These are phyloP conservation scores for Tulasnella calospora DNA, from an alignment of 768 basidiomycete species.

Conservation along the genomic window DNA sequence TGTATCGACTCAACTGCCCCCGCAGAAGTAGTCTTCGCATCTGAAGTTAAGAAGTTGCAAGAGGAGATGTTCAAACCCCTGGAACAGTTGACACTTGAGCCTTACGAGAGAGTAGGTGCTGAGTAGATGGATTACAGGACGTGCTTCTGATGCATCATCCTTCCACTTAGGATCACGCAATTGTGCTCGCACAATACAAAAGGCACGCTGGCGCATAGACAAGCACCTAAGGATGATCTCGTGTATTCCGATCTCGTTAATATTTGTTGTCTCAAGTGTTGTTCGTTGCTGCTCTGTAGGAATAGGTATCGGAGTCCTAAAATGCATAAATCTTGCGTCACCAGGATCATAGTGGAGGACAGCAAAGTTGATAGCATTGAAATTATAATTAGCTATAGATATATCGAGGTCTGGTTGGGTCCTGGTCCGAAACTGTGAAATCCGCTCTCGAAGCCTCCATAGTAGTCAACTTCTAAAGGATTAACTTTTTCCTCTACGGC, in stretches of 20 bases:
- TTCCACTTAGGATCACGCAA: slow-evolving; percentile 60
- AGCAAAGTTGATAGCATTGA: background rate
- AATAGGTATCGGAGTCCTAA: background rate
- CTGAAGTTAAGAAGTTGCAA: slow-evolving; percentile 77
- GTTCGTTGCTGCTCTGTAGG: background rate
- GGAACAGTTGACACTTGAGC: slow-evolving; percentile 93
- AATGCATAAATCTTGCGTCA: slow-evolving; percentile 3
- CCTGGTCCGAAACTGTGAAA: background rate
- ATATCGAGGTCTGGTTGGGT: background rate
- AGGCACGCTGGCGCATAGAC: slow-evolving; percentile 37
- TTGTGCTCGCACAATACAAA: slow-evolving; percentile 65
- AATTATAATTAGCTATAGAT: slow-evolving; percentile 10
- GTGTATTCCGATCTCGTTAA: background rate
- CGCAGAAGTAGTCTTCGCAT: slow-evolving; percentile 82
- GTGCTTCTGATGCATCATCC: background rate
- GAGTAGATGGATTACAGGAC: background rate
- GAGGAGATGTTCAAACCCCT: slow-evolving; percentile 81
- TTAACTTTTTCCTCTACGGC: background rate
- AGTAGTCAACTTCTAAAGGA: slow-evolving; percentile 18
- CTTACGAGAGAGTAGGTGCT: slow-evolving; percentile 53
- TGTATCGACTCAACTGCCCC: slow-evolving; percentile 97
- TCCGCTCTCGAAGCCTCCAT: background rate
- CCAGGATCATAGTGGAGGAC: background rate
- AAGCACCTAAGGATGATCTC: background rate
- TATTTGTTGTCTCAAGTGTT: background rate